A percentile compares a stretch with the other conserved stretches of the same genome.
phyloP scores from a whole-genome alignment of 306 rosid genomes.

The Styphnolobium japonicum region DNA sequence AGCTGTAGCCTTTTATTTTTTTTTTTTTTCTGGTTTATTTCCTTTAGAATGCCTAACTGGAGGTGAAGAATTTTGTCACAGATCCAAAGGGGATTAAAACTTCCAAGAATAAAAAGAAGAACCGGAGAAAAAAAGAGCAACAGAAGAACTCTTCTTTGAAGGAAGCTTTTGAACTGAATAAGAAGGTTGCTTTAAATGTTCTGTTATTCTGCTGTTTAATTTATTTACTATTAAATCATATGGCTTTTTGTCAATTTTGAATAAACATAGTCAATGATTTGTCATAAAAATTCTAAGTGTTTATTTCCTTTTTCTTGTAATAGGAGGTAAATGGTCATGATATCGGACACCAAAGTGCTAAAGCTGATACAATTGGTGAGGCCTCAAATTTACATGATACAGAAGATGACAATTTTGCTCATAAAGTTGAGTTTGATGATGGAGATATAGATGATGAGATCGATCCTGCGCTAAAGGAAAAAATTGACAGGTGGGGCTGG shows the following conservation, averaged over 20 bases:
- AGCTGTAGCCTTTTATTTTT: neutral
- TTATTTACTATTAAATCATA: neutral
- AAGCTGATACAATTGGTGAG: conserved; percentile 45
- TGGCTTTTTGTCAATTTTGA: neutral
- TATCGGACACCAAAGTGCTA: conserved; percentile 37
- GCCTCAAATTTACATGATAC: conserved; percentile 50
- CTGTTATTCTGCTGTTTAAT: neutral
- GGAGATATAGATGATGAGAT: conserved; percentile 80
- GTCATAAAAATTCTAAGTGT: neutral
- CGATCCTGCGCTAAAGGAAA: conserved; percentile 89
- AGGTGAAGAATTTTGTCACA: conserved; percentile 39
- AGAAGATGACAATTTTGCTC: conserved; percentile 34
- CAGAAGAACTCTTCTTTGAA: conserved; percentile 54
- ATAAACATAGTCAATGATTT: neutral
- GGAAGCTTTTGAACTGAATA: conserved; percentile 47
- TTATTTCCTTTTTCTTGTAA: conserved; percentile 2
- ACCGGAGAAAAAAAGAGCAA: conserved; percentile 65
- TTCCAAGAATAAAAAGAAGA: conserved; percentile 73
- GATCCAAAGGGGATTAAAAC: conserved; percentile 62
- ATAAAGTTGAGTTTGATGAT: conserved; percentile 60
- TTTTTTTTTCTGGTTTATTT: neutral
- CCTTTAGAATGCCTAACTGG: conserved; percentile 4
- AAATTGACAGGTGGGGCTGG: conserved; percentile 75
- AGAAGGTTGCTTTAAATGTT: conserved; percentile 41
- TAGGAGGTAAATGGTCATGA: conserved; percentile 67